Base-by-base conservation (phyloP, 2,329 filamentous ascomycete species). In the Aplosporella prunicola region DNA sequence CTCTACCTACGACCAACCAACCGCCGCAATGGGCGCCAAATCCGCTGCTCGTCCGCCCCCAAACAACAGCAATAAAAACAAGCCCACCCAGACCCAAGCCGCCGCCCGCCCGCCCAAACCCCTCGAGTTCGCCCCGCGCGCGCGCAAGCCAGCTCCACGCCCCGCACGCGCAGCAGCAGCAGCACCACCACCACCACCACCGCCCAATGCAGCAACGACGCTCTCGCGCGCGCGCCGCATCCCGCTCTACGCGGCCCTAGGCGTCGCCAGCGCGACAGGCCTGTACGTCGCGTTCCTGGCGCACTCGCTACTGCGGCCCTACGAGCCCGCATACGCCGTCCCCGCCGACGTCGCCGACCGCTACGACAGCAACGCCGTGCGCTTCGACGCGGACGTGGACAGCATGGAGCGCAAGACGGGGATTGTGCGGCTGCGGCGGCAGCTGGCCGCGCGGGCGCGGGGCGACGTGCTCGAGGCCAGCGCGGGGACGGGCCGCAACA, bases 401-500 rank as follows among this genome's bases (percentile, higher is more conserved):
- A 48, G 57, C 13, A 60, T 60, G 5, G 67, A 71, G 45, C 55
- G 47, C 41, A 43, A 66, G 23, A 58, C 62, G 43, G 55, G 66
- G 15, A 47, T 69, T 36, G 61, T 52, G 17, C 48, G 47, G 29
- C 53, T 57, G 34, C 58, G 67, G 33, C 59, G 59, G 43, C 50
- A 57, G 42, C 51, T 71, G 17, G 56, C 59, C 3, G 43, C 47
- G 23, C 52, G 56, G 46, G 67, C 62, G 39, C 50, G 47, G 9
- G 67, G 67, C 1, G 56, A 71, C 49, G 66, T 71, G 10, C 47
- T 70, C 23, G 67, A 71, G 49, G 63, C 64, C 10, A 62, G 63
- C 14, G 67, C 64, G 30, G 67, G 67, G 5, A 70, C 67, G 0
- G 67, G 66, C 11, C 55, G 67, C 44, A 70, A 70, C 42, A 52